Conservation (phyloP, 345 rosid species). For the Rhizophora apiculata region DNA sequence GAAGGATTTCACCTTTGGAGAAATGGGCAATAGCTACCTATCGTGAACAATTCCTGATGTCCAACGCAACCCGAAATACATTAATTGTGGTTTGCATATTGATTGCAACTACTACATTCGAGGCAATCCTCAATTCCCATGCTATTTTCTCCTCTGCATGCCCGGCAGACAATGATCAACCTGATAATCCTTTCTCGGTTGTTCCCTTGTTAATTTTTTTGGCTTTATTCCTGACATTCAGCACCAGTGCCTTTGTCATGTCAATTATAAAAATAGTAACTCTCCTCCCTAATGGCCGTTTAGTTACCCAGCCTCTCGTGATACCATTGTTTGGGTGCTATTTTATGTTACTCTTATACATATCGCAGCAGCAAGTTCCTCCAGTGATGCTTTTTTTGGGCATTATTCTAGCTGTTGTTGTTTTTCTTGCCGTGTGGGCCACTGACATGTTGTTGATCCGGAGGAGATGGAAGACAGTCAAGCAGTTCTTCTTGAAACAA, state of each 20-base stretch:
- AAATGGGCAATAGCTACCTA: background rate
- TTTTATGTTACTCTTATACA: background rate
- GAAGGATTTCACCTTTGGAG: background rate
- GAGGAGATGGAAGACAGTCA: background rate
- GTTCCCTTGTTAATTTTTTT: no score
- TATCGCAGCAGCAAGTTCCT: no score
- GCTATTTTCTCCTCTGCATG: no score
- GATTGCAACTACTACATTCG: constrained; percentile 32
- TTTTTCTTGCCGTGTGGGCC: background rate
- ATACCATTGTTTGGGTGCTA: background rate
- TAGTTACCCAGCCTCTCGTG: background rate
- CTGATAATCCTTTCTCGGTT: no score
- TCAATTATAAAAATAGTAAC: background rate
- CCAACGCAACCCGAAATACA: constrained; percentile 22
- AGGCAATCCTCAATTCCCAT: background rate
- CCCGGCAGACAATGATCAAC: no score
- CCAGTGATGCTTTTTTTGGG: no score
- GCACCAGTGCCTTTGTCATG: constrained; percentile 2
- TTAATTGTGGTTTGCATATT: constrained; percentile 30
- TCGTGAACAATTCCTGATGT: background rate
- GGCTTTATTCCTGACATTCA: no score
- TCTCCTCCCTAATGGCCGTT: constrained; percentile 25
- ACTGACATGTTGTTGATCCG: background rate
- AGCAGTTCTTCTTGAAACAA: background rate
- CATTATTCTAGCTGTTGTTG: background rate